Conservation (phyloP, 2,329 filamentous ascomycete species). For the Ophioceras dolichostomum region DNA sequence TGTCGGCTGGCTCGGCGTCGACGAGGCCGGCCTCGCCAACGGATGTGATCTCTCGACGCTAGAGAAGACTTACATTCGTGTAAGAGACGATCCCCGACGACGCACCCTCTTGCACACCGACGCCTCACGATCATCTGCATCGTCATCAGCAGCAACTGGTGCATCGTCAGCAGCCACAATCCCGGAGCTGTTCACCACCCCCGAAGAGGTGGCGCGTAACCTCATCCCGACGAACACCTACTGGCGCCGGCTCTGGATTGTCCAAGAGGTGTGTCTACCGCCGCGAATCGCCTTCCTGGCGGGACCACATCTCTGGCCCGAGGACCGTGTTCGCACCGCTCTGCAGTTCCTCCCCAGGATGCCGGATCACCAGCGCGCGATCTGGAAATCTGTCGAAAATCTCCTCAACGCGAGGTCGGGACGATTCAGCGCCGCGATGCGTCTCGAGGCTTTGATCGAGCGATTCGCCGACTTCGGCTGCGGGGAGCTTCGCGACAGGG, state of each 20-base stretch:
- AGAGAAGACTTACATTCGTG: neutral
- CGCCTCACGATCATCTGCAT: no score
- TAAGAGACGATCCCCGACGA: neutral
- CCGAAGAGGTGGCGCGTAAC: neutral
- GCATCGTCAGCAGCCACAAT: no score
- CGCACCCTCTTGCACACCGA: neutral
- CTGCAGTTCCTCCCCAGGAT: neutral
- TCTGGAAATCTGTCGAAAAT: neutral
- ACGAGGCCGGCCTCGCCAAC: neutral
- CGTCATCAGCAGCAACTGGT: no score
- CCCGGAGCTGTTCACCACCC: neutral
- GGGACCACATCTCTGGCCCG: conserved; percentile 5
- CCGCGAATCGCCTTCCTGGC: conserved; percentile 4
- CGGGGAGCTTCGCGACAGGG: conserved; percentile 6
- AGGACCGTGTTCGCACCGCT: conserved; percentile 2
- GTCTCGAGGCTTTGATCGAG: conserved; percentile 7
- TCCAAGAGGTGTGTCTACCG: conserved; percentile 9
- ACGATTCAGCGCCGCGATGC: conserved; percentile 5
- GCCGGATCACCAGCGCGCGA: neutral
- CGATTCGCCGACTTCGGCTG: conserved; percentile 5
- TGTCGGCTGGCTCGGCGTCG: conserved; percentile 5
- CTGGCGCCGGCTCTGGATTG: conserved; percentile 9
- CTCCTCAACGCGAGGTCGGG: conserved; percentile 4
- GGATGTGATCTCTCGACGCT: neutral
- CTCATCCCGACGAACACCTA: conserved; percentile 5